Percentiles rank a stretch among this genome's conserved stretches.
Evolutionary conservation across 305 asterid species (phyloP).

Genomic region (Coffea humblotiana): DNA sequence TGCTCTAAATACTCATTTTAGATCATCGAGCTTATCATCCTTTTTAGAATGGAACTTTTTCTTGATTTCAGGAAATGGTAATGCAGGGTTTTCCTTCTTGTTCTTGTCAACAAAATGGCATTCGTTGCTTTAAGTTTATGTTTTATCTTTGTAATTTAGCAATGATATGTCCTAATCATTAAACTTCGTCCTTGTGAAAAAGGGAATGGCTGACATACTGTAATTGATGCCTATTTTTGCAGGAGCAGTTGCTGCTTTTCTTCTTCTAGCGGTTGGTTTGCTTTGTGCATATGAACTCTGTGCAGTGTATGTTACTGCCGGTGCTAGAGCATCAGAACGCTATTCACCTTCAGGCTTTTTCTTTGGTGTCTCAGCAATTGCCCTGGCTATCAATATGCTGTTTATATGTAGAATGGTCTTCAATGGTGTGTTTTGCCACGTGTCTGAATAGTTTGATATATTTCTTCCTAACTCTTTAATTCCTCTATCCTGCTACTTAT

Average conservation of each 20-base stretch:
- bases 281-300: slow-evolving; percentile 99
- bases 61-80: background rate
- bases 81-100: background rate
- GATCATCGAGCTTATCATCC: too few relatives aligned
- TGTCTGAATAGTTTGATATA: background rate
- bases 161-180: background rate
- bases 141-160: background rate
- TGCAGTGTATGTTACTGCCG: slow-evolving; percentile 96
- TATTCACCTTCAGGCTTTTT: slow-evolving; percentile 99
- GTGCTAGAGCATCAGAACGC: slow-evolving; percentile 90
- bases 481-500: background rate
- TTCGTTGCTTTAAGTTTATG: background rate
- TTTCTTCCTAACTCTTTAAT: slow-evolving; percentile 3
- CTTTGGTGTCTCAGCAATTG: slow-evolving; percentile 99
- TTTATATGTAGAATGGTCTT: slow-evolving; percentile 99
- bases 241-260: slow-evolving; percentile 98
- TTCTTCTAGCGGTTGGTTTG: slow-evolving; percentile 94
- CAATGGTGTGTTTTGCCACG: slow-evolving; percentile 57
- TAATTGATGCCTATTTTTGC: slow-evolving; percentile 25
- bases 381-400: slow-evolving; percentile 98
- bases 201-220: background rate
- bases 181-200: background rate
- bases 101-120: background rate
- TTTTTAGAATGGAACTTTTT: background rate
- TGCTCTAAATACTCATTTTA: background rate